Conservation (phyloP, 2,329 filamentous ascomycete genomes). For the Thermomyces lanuginosus region DNA sequence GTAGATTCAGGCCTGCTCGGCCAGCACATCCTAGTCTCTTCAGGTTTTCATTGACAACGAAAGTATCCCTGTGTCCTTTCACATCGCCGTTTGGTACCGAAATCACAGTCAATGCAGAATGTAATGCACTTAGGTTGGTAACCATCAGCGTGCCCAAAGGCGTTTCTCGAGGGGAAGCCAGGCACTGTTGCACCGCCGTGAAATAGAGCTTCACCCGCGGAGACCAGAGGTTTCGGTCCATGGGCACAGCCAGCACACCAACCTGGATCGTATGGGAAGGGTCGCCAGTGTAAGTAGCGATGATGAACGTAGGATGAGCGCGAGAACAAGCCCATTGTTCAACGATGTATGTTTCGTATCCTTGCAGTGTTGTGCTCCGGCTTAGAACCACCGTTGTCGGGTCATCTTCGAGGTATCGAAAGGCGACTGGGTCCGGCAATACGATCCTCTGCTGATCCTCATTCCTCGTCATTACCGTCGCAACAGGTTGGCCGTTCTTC, state of each 20-base stretch:
- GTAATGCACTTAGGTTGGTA: conserved; percentile 83
- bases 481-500: too few relatives aligned
- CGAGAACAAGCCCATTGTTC: conserved; percentile 97
- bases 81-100: conserved; percentile 75
- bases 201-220: conserved; percentile 67
- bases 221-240: conserved; percentile 66
- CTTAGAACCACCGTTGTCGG: conserved; percentile 57
- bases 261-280: conserved; percentile 60
- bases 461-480: too few relatives aligned
- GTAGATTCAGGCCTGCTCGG: conserved; percentile 66
- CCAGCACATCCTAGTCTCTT: conserved; percentile 88
- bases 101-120: conserved; percentile 84
- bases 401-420: conserved; percentile 73
- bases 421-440: conserved; percentile 49
- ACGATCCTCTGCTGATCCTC: conserved; percentile 42
- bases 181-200: conserved; percentile 66
- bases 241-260: conserved; percentile 65
- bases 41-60: conserved; percentile 86
- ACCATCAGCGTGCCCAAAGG: conserved; percentile 74
- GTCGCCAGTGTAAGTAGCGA: conserved; percentile 86
- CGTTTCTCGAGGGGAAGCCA: conserved; percentile 71
- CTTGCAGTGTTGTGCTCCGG: conserved; percentile 51
- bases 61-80: conserved; percentile 59
- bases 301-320: conserved; percentile 74
- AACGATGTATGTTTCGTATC: conserved; percentile 86